Conservation (phyloP, 129 eudicot species). For the Glebionis coronaria region DNA sequence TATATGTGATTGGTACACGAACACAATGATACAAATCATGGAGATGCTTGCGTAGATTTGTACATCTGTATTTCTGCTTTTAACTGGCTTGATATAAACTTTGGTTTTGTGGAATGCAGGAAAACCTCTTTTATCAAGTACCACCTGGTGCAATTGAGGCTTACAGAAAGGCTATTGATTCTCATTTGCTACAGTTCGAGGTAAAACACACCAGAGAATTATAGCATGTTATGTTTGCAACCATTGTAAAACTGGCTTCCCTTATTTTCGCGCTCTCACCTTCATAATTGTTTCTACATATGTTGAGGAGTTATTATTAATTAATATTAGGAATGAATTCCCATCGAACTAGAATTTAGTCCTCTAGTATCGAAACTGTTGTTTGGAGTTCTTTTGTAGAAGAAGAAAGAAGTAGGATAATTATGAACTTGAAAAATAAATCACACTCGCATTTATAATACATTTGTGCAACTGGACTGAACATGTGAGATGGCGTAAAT, state of each 20-base stretch:
- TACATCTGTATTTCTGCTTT: neutral
- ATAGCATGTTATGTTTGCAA: slow-evolving; percentile 4
- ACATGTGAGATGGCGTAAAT: neutral
- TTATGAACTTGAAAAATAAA: no score
- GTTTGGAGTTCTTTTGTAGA: neutral
- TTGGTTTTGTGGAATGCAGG: slow-evolving; percentile 43
- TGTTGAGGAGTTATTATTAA: neutral
- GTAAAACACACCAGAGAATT: slow-evolving; percentile 33
- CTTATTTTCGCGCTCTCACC: neutral
- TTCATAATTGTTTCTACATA: neutral
- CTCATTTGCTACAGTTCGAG: slow-evolving; percentile 56
- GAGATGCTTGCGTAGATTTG: slow-evolving; percentile 6
- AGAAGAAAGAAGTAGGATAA: no score
- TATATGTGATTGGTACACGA: slow-evolving; percentile 4
- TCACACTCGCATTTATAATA: no score
- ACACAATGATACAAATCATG: slow-evolving; percentile 15
- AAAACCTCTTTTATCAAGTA: slow-evolving; percentile 76
- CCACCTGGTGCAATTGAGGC: slow-evolving; percentile 78
- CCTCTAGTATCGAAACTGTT: neutral
- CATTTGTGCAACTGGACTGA: neutral
- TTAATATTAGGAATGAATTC: neutral
- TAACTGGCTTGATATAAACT: slow-evolving; percentile 6
- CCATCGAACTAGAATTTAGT: neutral
- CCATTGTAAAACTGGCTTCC: neutral
- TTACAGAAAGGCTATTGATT: slow-evolving; percentile 73